phyloP scores from a whole-genome alignment of 164 flowering plant genomes.

The Annona cherimola region DNA sequence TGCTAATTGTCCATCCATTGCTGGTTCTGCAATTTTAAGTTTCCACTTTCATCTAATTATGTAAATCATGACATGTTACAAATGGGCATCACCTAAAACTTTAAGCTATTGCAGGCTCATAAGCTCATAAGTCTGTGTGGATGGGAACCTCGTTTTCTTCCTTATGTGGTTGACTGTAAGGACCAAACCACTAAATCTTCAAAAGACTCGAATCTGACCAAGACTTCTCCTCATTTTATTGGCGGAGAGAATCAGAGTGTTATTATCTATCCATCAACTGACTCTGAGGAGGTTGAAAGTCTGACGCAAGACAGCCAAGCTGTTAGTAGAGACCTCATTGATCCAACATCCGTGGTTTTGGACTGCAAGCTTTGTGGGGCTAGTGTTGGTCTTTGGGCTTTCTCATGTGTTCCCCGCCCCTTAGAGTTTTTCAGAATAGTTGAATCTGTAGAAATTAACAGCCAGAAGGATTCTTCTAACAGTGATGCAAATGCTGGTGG shows the following conservation, averaged over 20 bases:
- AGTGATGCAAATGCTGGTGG: constrained; percentile 10
- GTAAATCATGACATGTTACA: too few species aligned
- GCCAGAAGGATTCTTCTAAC: constrained; percentile 18
- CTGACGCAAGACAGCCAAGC: constrained; percentile 16
- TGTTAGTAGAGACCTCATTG: constrained; percentile 23
- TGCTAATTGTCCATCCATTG: constrained; percentile 1
- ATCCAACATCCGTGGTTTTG: constrained; percentile 76
- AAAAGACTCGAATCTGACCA: constrained; percentile 17
- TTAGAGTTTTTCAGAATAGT: constrained; percentile 58
- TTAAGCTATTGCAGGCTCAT: constrained; percentile 57
- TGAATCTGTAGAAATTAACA: constrained; percentile 44
- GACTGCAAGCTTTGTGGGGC: constrained; percentile 92
- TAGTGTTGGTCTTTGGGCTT: constrained; percentile 86
- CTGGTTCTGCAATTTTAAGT: background rate
- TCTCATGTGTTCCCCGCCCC: constrained; percentile 56
- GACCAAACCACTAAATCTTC: constrained; percentile 27
- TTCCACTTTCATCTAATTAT: background rate
- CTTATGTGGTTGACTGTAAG: constrained; percentile 66
- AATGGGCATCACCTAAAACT: constrained; percentile 2
- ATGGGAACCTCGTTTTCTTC: constrained; percentile 77
- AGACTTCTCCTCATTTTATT: constrained; percentile 17
- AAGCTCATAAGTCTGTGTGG: constrained; percentile 87
- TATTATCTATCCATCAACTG: constrained; percentile 16
- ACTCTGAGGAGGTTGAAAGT: constrained; percentile 21
- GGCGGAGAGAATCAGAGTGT: constrained; percentile 23